These are phyloP conservation scores for Penicillium desertorum DNA, from an alignment of 495 filamentous ascomycete genomes.

Conservation along the genomic window DNA sequence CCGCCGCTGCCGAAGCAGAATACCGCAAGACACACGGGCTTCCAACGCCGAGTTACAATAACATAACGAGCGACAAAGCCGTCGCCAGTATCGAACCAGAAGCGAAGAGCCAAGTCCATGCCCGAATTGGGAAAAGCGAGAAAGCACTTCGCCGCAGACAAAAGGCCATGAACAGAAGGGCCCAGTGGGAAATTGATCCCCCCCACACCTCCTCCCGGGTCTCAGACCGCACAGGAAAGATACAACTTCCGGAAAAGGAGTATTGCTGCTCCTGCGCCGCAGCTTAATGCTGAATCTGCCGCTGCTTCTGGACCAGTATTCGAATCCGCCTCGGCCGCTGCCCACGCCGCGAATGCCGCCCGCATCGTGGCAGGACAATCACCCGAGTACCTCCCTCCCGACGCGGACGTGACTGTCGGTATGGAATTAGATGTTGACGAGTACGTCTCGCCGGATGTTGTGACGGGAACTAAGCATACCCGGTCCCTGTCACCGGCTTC, in stretches of 20 bases:
- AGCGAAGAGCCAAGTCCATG: not conserved
- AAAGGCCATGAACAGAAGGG: not conserved
- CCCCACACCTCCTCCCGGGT: not conserved
- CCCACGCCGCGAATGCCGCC: not conserved
- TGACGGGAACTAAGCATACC: not conserved
- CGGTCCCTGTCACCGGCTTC: constrained; percentile 23
- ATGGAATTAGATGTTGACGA: not conserved
- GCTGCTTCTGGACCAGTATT: not conserved
- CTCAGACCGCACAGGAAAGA: not conserved
- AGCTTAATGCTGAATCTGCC: not conserved
- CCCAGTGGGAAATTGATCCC: not conserved
- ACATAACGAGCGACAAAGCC: not conserved
- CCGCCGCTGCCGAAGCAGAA: not conserved
- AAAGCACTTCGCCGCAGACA: not conserved
- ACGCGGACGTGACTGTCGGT: not conserved
- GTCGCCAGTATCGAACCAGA: not conserved
- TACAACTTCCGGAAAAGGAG: not conserved
- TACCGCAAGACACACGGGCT: not conserved
- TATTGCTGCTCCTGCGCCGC: not conserved
- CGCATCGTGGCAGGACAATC: not conserved
- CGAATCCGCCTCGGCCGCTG: not conserved
- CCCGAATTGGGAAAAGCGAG: not conserved
- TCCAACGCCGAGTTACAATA: not conserved
- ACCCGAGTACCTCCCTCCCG: not conserved
- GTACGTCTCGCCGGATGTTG: not conserved